Percentiles rank a stretch among this genome's conserved stretches.
These are phyloP conservation scores for Podospora tetraspora DNA, from an alignment of 495 filamentous ascomycete genomes.

Conservation along the genomic window DNA sequence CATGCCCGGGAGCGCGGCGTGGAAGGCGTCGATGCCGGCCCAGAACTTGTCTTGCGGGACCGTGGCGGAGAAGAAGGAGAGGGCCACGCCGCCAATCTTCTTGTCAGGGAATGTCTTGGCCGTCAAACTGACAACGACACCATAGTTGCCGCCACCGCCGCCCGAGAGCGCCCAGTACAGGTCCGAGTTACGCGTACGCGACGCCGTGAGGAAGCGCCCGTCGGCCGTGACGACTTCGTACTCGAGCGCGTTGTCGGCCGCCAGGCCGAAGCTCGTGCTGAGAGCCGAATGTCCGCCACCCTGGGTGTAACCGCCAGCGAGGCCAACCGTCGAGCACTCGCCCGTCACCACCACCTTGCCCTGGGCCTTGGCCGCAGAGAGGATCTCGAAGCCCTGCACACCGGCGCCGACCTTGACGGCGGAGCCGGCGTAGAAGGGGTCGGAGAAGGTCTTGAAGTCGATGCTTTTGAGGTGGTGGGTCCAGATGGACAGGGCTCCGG, in stretches of 20 bases:
- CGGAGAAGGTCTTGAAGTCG: constrained; percentile 37
- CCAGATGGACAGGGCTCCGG: constrained; percentile 48
- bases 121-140: constrained; percentile 40
- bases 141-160: constrained; percentile 50
- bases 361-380: constrained; percentile 38
- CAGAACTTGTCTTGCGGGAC: constrained; percentile 43
- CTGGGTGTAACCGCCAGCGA: constrained; percentile 50
- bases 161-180: constrained; percentile 59
- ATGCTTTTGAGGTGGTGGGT: constrained; percentile 49
- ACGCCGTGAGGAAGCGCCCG: constrained; percentile 44
- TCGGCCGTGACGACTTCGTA: constrained; percentile 53
- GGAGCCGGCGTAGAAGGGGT: constrained; percentile 38
- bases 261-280: constrained; percentile 52
- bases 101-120: constrained; percentile 40
- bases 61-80: constrained; percentile 27
- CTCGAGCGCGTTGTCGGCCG: constrained; percentile 55
- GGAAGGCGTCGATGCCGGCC: constrained; percentile 27
- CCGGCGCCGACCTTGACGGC: constrained; percentile 56
- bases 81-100: constrained; percentile 26
- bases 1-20: constrained; percentile 22
- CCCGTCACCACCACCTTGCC: constrained; percentile 50
- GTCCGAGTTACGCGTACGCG: constrained; percentile 46
- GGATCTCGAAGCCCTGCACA: constrained; percentile 50
- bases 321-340: constrained; percentile 49
- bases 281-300: constrained; percentile 59